Evolutionary conservation across 129 eudicot species (phyloP), one percentile per base, ranked within the genome.

Genomic region (Ambrosia trifida): DNA sequence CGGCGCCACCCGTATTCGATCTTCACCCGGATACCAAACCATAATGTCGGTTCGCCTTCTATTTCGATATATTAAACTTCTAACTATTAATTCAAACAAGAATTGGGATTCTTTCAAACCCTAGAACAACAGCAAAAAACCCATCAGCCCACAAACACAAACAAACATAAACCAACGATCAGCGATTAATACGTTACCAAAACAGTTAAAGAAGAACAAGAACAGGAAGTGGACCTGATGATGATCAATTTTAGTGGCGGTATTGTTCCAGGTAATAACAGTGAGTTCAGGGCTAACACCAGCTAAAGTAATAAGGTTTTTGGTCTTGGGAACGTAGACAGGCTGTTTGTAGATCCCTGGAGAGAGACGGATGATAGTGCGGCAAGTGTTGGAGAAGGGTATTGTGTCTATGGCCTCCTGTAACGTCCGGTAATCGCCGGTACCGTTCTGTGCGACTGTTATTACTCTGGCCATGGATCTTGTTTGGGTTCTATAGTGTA

Each of bases 321-420:
- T 91, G 19, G 90, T 86, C 84, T 91, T 91, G 43, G 97, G 92
- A 4, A 91, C 81, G 69, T 91, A 86, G 17, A 88, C 69, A 14
- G 96, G 97, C 89, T 88, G 96, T 33, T 54, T 67, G 63, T 91
- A 91, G 11, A 84, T 77, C 7, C 96, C 97, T 2, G 97, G 96
- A 7, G 91, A 72, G 11, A 91, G 56, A 2, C 89, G 87, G 66
- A 91, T 88, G 19, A 86, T 72, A 14, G 92, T 86, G 3, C 96
- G 88, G 44, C 79, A 19, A 49, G 83, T 88, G 83, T 91, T 91
- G 69, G 84, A 51, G 16, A 91, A 84, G 3, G 97, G 96, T 19
- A 91, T 84, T 41, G 72, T 68, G 82, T 91, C 97, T 7, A 91
- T 79, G 24, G 97, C 97, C 45, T 91, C 96, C 67, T 88, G 97